These are phyloP conservation scores for Tranzscheliella williamsii DNA, from an alignment of 1,284 basidiomycete species.

Conservation along the genomic window DNA sequence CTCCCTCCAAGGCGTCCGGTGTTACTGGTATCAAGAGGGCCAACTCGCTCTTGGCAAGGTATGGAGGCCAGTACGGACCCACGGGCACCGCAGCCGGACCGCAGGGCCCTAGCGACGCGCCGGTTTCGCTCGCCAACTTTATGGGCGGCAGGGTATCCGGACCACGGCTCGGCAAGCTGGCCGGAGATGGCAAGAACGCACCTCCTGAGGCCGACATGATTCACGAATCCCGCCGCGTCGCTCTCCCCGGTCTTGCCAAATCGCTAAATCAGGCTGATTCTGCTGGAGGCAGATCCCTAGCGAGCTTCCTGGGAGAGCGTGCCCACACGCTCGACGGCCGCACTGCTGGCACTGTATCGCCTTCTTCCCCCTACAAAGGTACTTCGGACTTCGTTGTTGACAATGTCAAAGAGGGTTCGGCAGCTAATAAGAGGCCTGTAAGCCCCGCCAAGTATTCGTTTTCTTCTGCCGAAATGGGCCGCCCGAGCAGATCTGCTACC, in stretches of 20 bases:
- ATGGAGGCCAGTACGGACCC: constrained; percentile 57
- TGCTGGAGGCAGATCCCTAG: constrained; percentile 30
- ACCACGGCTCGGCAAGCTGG: constrained; percentile 54
- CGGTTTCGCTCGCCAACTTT: constrained; percentile 56
- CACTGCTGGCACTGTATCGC: constrained; percentile 4
- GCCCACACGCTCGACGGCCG: constrained; percentile 14
- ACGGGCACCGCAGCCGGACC: constrained; percentile 50
- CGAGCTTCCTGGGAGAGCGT: constrained; percentile 53
- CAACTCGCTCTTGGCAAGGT: constrained; percentile 50
- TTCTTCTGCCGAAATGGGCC: constrained; percentile 22
- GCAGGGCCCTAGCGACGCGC: constrained; percentile 17
- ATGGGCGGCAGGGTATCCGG: constrained; percentile 58
- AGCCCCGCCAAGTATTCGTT: constrained; percentile 33
- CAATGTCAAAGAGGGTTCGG: background rate
- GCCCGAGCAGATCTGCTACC: constrained; percentile 1
- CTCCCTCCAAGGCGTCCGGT: constrained; percentile 27
- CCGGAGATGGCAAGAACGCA: constrained; percentile 53
- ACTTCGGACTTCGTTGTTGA: constrained; percentile 4
- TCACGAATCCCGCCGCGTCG: constrained; percentile 36
- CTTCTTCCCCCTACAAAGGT: constrained; percentile 15
- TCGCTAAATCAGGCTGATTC: background rate
- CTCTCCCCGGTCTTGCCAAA: constrained; percentile 40
- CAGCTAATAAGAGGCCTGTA: too few relatives aligned
- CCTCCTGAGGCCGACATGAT: constrained; percentile 49
- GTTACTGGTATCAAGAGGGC: constrained; percentile 28